Percentiles rank a stretch among this genome's conserved stretches.
Evolutionary conservation across 2,329 filamentous ascomycete species (phyloP).

Genomic region (Neofusicoccum cordaticola): DNA sequence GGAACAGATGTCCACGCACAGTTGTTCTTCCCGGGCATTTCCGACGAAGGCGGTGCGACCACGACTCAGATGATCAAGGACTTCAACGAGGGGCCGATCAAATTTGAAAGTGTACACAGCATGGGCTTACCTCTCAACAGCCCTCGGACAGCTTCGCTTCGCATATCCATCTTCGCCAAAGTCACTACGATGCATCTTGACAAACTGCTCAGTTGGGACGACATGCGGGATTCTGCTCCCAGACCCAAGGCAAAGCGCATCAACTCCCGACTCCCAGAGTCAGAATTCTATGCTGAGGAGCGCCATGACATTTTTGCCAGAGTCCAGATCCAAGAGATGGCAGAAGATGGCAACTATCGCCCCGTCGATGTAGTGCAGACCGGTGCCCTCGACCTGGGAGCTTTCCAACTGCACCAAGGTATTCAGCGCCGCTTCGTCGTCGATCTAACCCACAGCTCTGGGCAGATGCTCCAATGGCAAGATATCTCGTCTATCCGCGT

Average conservation of each 20-base stretch:
- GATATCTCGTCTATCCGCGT: conserved; percentile 75
- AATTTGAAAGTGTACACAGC: conserved; percentile 96
- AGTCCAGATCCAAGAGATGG: conserved; percentile 85
- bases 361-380: conserved; percentile 91
- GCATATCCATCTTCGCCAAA: conserved; percentile 87
- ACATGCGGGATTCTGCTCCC: conserved; percentile 77
- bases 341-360: conserved; percentile 85
- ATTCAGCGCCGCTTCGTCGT: conserved; percentile 84
- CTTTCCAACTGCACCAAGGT: conserved; percentile 93
- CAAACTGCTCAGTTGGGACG: conserved; percentile 96
- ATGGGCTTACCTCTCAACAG: conserved; percentile 88
- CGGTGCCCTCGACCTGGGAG: conserved; percentile 78
- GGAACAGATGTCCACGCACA: conserved; percentile 94
- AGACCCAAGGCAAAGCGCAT: conserved; percentile 57
- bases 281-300: conserved; percentile 90
- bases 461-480: conserved; percentile 84
- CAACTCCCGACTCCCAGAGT: conserved; percentile 72
- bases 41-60: conserved; percentile 80
- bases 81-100: conserved; percentile 88
- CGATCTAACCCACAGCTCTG: conserved; percentile 86
- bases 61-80: conserved; percentile 92
- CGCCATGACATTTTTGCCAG: conserved; percentile 88
- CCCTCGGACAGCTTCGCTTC: conserved; percentile 69
- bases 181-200: conserved; percentile 93
- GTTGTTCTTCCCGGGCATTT: conserved; percentile 89